Base-by-base conservation (phyloP, 169 alveolate genomes). In the Plasmodium cynomolgi region DNA sequence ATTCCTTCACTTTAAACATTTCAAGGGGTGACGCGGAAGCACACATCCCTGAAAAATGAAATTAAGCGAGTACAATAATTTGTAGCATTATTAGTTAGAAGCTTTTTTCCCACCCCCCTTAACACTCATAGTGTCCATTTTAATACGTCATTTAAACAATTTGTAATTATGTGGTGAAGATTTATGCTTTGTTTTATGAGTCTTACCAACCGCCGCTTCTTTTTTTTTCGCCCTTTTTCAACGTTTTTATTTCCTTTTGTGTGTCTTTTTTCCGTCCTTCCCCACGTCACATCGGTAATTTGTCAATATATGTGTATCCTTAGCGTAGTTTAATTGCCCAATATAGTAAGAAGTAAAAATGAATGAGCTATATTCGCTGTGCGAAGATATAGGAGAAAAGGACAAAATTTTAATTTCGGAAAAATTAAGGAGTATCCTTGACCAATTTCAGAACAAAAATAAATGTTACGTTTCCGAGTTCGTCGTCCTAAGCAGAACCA, bases 401-500 rank as follows among this genome's bases (percentile, higher is more conserved):
- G 91, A 91, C 41, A 75, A 82, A 91, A 54, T 29, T 33, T 33
- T 82, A 11, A 82, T 91, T 91, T 91, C 95, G 77, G 95, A 39
- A 75, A 82, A 81, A 37, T 91, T 91, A 82, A 82, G 58, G 83
- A 91, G 83, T 47, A 71, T 91, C 74, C 92, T 91, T 26, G 83
- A 68, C 54, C 17, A 81, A 26, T 81, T 82, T 82, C 92, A 81
- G 29, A 83, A 91, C 68, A 82, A 34, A 72, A 82, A 82, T 62
- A 91, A 81, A 81, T 68, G 33, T 34, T 58, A 91, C 83, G 95
- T 91, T 20, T 91, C 95, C 31, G 95, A 91, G 79, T 91, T 91
- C 39, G 92, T 82, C 75, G 95, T 91, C 75, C 81, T 91, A 81
- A 91, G 95, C 75, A 91, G 95, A 91, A 81, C 92, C 34, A 68